phyloP scores from a whole-genome alignment of 305 asterid species.

The Fraxinus baroniana region DNA sequence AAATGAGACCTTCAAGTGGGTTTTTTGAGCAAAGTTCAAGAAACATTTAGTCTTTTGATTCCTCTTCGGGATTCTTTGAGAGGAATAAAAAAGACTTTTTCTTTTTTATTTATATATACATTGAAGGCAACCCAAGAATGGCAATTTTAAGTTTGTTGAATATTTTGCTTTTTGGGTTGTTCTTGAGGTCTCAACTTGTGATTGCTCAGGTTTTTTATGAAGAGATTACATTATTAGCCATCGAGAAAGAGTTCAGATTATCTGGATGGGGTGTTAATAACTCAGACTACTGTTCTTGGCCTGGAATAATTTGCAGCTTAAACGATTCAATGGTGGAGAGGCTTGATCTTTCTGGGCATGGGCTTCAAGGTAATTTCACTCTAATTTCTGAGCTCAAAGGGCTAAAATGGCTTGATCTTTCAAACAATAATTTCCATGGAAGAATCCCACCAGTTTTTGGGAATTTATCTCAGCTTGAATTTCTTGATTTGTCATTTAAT shows the following conservation, averaged over 20 bases:
- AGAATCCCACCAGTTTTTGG: slow-evolving; percentile 63
- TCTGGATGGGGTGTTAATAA: slow-evolving; percentile 58
- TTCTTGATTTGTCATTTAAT: slow-evolving; percentile 90
- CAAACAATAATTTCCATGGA: slow-evolving; percentile 72
- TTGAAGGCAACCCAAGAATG: slow-evolving; percentile 45
- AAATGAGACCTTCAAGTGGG: slow-evolving; percentile 18
- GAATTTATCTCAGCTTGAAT: slow-evolving; percentile 62
- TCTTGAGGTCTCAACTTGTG: slow-evolving; percentile 50
- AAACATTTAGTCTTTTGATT: slow-evolving; percentile 19
- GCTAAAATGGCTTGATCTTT: slow-evolving; percentile 81
- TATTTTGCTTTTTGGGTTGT: slow-evolving; percentile 47
- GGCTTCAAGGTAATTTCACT: slow-evolving; percentile 77
- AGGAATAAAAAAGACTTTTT: not conserved
- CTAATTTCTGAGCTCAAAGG: slow-evolving; percentile 72
- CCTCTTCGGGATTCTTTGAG: slow-evolving; percentile 15
- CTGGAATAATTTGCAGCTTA: slow-evolving; percentile 72
- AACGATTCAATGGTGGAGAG: slow-evolving; percentile 61
- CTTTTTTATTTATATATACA: not conserved
- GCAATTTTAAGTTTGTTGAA: slow-evolving; percentile 36
- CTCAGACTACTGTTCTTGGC: slow-evolving; percentile 72
- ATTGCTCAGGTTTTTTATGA: slow-evolving; percentile 43
- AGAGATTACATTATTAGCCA: slow-evolving; percentile 45
- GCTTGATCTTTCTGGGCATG: slow-evolving; percentile 68
- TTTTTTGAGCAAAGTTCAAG: slow-evolving; percentile 16
- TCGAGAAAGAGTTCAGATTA: slow-evolving; percentile 56